Evolutionary conservation across 2,329 filamentous ascomycete species (phyloP), one percentile per base, ranked within the genome.

Genomic region (Cordyceps sp.): DNA sequence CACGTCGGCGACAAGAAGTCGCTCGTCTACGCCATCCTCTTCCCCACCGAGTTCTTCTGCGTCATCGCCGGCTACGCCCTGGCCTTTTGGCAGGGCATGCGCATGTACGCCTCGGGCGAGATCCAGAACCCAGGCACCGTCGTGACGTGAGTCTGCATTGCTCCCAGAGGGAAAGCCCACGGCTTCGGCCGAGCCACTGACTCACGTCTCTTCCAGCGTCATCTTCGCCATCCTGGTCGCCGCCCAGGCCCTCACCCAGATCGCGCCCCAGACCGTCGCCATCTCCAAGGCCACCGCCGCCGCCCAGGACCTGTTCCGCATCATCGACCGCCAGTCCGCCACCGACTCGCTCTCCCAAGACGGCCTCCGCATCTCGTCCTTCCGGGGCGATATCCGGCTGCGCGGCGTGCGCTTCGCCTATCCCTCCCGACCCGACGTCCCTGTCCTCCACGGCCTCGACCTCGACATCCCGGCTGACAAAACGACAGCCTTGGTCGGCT

Each of bases 401-500:
- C 40, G 46, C 2, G 48, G 61, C 23, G 50, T 75, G 8, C 48
- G 44, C 14, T 75, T 76, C 41, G 50, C 63, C 1, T 75, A 75
- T 40, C 71, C 71, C 13, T 61, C 69, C 5, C 61, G 72, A 1
- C 61, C 69, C 1, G 60, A 57, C 22, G 55, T 66, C 10, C 46
- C 52, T 4, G 57, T 69, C 4, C 48, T 69, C 1, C 44, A 58
- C 22, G 46, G 50, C 1, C 43, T 69, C 10, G 45, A 53, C 30
- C 45, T 69, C 4, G 46, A 49, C 3, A 56, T 69, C 16, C 55
- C 58, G 12, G 53, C 57, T 4, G 54, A 58, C 13, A 61, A 62
- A 36, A 58, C 58, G 0, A 70, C 65, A 1, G 69, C 69, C 3
- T 55, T 73, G 5, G 67, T 75, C 6, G 71, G 71, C 0, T 53